phyloP scores from a whole-genome alignment of 2,329 filamentous ascomycete genomes.

The Septoria petroselini region DNA sequence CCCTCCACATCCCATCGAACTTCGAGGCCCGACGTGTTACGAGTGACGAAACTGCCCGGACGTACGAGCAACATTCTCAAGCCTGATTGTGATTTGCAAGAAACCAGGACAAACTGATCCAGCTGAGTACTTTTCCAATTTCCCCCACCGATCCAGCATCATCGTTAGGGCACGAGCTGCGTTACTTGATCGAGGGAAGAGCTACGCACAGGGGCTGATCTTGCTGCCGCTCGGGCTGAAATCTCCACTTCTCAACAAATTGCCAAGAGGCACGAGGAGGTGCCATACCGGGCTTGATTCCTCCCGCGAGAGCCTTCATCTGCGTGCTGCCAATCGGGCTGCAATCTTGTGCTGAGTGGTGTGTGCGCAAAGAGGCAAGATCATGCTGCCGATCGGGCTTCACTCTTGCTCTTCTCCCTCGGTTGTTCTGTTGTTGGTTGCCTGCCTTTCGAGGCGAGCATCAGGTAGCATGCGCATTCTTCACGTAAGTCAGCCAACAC shows the following conservation, averaged over 20 bases:
- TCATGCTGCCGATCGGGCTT: conserved; percentile 19
- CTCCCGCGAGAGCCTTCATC: conserved; percentile 15
- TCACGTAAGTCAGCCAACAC: conserved; percentile 16
- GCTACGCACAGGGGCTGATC: conserved; percentile 16
- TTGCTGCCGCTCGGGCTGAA: conserved; percentile 11
- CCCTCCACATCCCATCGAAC: neutral
- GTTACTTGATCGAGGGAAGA: neutral
- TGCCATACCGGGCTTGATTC: conserved; percentile 12
- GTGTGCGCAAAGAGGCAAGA: conserved; percentile 16
- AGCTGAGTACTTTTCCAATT: neutral
- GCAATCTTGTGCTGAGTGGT: conserved; percentile 12
- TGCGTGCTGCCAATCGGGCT: conserved; percentile 11
- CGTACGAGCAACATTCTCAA: neutral
- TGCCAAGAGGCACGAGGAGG: conserved; percentile 14
- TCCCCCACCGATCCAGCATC: neutral
- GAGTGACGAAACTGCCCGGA: too few species aligned
- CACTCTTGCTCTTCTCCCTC: conserved; percentile 14
- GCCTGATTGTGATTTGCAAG: too few species aligned
- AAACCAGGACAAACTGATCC: neutral
- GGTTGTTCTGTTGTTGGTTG: conserved; percentile 3
- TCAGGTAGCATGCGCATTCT: conserved; percentile 11
- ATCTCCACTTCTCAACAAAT: conserved; percentile 5
- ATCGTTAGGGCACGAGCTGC: neutral
- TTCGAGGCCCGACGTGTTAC: neutral
- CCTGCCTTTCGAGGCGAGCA: conserved; percentile 8